phyloP scores from a whole-genome alignment of 257 asterid species.

The Capsicum pubescens region DNA sequence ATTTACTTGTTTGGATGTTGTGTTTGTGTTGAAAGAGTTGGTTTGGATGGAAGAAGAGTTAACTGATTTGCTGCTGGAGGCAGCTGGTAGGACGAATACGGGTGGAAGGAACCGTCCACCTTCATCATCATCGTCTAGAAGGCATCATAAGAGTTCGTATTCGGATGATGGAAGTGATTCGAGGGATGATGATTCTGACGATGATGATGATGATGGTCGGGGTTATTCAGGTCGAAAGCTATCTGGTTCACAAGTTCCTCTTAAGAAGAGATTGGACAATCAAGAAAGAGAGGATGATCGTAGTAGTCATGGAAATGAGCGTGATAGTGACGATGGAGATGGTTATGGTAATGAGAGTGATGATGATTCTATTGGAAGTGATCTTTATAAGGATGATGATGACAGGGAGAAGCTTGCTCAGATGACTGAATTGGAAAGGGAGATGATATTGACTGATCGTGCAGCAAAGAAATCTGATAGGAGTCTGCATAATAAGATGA shows the following conservation, averaged over 20 bases:
- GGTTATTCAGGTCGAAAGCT: slow-evolving; percentile 75
- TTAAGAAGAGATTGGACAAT: slow-evolving; percentile 86
- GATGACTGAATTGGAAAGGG: slow-evolving; percentile 89
- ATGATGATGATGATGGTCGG: slow-evolving; percentile 55
- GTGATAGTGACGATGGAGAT: slow-evolving; percentile 47
- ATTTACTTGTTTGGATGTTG: not conserved
- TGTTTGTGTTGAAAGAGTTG: not conserved
- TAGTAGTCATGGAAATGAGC: slow-evolving; percentile 62
- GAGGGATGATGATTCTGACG: slow-evolving; percentile 79
- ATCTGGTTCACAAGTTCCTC: slow-evolving; percentile 85
- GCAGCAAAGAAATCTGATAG: slow-evolving; percentile 88
- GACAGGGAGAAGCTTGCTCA: slow-evolving; percentile 86
- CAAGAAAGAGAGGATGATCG: slow-evolving; percentile 74
- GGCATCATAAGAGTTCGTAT: slow-evolving; percentile 62
- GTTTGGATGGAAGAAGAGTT: slow-evolving; percentile 77
- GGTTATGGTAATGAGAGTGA: slow-evolving; percentile 66
- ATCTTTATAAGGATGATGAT: slow-evolving; percentile 85
- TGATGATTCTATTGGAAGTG: slow-evolving; percentile 95
- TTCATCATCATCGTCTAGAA: slow-evolving; percentile 68
- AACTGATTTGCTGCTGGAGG: slow-evolving; percentile 84
- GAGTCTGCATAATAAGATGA: slow-evolving; percentile 70
- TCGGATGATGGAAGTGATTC: slow-evolving; percentile 90
- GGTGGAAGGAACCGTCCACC: slow-evolving; percentile 71
- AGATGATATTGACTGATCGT: slow-evolving; percentile 84
- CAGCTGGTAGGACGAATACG: slow-evolving; percentile 81